Percentiles rank a stretch among this genome's conserved stretches.
phyloP scores from a whole-genome alignment of 1,139 yeast genomes.

The Pneumocystis oryctolagi region DNA sequence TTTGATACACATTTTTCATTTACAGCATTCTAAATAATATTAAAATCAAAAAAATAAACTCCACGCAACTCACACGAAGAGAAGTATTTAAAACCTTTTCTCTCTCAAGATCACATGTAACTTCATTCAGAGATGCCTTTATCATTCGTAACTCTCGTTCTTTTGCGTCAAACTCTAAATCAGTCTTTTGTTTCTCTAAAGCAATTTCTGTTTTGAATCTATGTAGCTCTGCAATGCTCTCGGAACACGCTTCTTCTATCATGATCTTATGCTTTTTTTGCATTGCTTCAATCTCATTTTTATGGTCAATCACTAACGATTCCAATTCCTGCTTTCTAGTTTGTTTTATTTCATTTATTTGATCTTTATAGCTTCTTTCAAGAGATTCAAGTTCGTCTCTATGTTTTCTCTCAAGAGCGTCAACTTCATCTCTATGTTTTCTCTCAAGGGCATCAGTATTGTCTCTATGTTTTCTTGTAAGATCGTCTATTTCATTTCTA shows the following conservation, averaged over 20 bases:
- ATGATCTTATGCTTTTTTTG: conserved; percentile 5
- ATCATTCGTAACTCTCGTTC: conserved; percentile 22
- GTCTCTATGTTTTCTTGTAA: not conserved
- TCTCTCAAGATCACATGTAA: conserved; percentile 16
- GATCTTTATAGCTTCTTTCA: not conserved
- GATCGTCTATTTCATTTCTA: conserved; percentile 1
- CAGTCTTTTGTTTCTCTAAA: conserved; percentile 26
- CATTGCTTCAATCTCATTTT: conserved; percentile 13
- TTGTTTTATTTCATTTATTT: conserved; percentile 4
- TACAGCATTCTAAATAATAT: conserved; percentile 8
- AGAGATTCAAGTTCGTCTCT: not conserved
- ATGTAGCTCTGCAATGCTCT: not conserved
- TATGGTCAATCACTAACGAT: conserved; percentile 5
- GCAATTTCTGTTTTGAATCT: conserved; percentile 23
- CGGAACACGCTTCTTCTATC: conserved; percentile 9
- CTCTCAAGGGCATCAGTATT: not conserved
- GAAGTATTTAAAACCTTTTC: conserved; percentile 23
- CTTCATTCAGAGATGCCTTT: conserved; percentile 26
- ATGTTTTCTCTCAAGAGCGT: conserved; percentile 5
- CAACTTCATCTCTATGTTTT: not conserved
- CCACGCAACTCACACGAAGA: conserved; percentile 26
- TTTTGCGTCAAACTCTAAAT: conserved; percentile 26
- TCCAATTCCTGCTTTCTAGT: conserved; percentile 10
- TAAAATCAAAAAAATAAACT: not conserved
- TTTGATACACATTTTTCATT: conserved; percentile 14